Base-by-base conservation (phyloP, 2,329 filamentous ascomycete species). In the Ceratocystis cubensis region DNA sequence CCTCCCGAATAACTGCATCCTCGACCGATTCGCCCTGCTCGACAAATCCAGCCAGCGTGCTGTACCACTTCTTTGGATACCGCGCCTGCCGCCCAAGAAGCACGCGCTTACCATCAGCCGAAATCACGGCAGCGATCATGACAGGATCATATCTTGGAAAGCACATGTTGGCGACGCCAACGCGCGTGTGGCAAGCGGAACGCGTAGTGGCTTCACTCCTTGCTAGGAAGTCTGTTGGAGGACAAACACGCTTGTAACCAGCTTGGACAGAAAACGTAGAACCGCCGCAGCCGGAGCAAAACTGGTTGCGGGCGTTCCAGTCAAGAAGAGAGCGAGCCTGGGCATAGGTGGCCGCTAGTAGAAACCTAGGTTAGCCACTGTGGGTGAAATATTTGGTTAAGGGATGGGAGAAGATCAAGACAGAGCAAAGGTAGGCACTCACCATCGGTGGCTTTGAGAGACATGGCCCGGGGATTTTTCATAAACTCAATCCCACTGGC, bases 141-240 rank as follows among this genome's bases (percentile, higher is more conserved):
- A 91, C 96, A 0, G 92, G 91, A 72, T 96, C 92, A 1, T 93
- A 96, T 63, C 92, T 85, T 2, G 93, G 93, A 80, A 96, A 97
- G 73, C 83, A 88, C 65, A 96, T 81, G 76, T 99, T 99, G 41
- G 91, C 96, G 59, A 99, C 78, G 30, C 90, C 91, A 48, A 85
- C 88, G 65, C 94, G 84, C 0, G 92, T 95, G 6, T 84, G 86
- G 76, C 94, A 99, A 20, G 87, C 82, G 1, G 81, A 81, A 7
- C 91, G 85, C 53, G 83, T 78, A 30, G 75, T 75, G 7, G 81
- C 75, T 15, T 75, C 74, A 50, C 37, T 28, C 77, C 77, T 25
- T 79, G 79, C 66, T 56, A 76, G 74, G 33, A 81, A 76, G 74
- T 94, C 89, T 1, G 82, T 84, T 0, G 88, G 83, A 6, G 90